Percentiles rank a stretch among this genome's conserved stretches.
phyloP scores from a whole-genome alignment of 257 asterid species.

The Capsicum chinense region DNA sequence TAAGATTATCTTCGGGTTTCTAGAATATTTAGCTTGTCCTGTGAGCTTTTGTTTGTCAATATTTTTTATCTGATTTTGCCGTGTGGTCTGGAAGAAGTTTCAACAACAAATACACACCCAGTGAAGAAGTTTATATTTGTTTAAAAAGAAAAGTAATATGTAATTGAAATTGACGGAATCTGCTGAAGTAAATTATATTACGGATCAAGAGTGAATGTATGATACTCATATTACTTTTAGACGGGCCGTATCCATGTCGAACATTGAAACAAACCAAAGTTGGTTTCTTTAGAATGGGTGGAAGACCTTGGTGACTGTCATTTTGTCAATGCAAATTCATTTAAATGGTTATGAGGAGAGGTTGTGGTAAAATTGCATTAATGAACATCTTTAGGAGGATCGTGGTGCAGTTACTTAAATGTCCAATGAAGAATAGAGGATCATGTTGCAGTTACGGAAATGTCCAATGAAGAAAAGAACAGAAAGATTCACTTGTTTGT shows the following conservation, averaged over 20 bases:
- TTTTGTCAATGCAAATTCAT: constrained; percentile 18
- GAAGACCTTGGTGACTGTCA: neutral
- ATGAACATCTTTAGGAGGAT: constrained; percentile 3
- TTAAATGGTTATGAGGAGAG: constrained; percentile 11
- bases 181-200: neutral
- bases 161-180: neutral
- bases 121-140: neutral
- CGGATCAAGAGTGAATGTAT: neutral
- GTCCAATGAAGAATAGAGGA: neutral
- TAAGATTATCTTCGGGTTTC: neutral
- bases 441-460: constrained; percentile 1
- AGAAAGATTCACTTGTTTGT: neutral
- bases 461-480: constrained; percentile 22
- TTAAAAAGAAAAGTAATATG: neutral
- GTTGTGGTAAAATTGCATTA: neutral
- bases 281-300: neutral
- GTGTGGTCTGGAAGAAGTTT: neutral
- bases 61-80: constrained; percentile 1
- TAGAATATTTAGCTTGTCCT: neutral
- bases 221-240: neutral
- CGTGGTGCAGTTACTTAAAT: constrained; percentile 6
- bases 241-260: neutral
- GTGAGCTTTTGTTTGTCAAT: constrained; percentile 9
- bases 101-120: too few species aligned
- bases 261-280: neutral